Conservation (phyloP, 2,329 filamentous ascomycete species). For the Diaporthe sp. region DNA sequence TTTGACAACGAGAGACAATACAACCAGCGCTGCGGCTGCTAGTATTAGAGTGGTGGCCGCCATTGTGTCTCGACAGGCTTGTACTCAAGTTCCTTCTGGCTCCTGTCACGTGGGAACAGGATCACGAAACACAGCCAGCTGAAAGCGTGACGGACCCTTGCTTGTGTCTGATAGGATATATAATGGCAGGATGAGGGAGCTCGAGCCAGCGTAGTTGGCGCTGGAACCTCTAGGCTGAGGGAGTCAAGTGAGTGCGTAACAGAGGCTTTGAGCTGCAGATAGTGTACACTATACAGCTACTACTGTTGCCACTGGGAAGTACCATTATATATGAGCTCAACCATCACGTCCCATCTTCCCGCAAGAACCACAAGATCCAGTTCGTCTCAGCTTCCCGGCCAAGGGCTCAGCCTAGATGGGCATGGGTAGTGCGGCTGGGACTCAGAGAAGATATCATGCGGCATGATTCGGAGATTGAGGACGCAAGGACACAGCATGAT, state of each 20-base stretch:
- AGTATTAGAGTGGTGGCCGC: neutral
- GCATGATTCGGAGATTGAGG: constrained; percentile 5
- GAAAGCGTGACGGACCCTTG: neutral
- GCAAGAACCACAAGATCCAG: neutral
- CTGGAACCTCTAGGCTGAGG: neutral
- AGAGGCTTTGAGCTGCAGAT: neutral
- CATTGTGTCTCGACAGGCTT: constrained; percentile 8
- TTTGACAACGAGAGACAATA: neutral
- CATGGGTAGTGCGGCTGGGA: constrained; percentile 1
- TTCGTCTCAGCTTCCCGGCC: neutral
- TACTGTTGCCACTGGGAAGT: neutral
- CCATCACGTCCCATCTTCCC: neutral
- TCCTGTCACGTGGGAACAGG: too few species aligned
- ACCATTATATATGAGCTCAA: neutral
- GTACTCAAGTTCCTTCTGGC: neutral
- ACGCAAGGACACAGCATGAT: neutral
- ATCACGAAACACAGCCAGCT: neutral
- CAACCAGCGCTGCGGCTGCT: neutral
- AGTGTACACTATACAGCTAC: neutral
- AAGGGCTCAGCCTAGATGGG: neutral
- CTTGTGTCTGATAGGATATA: neutral
- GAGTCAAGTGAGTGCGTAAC: too few species aligned
- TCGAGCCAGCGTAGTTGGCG: neutral
- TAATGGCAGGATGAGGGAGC: neutral
- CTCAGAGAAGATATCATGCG: neutral